These are phyloP conservation scores for Tirmania nivea DNA, from an alignment of 495 filamentous ascomycete species.

Conservation along the genomic window DNA sequence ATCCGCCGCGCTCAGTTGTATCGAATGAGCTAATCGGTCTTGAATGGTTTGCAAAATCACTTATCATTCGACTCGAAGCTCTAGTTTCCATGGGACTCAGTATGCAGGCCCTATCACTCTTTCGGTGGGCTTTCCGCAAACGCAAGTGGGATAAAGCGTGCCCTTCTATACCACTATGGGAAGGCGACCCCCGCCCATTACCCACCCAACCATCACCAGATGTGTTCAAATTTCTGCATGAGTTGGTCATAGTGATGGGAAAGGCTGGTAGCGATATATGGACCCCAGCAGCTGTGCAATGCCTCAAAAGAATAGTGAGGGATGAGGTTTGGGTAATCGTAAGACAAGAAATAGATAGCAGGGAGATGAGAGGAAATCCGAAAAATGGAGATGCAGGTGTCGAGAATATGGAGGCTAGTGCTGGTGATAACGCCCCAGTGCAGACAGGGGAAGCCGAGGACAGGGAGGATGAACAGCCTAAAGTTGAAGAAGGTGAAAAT, in stretches of 20 bases:
- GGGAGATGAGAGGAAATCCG: background rate
- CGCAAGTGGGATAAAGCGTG: conserved; percentile 18
- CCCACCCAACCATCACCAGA: conserved; percentile 65
- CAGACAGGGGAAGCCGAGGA: conserved; percentile 2
- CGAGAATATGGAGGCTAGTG: conserved; percentile 16
- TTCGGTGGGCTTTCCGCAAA: conserved; percentile 15
- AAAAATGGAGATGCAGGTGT: conserved; percentile 16
- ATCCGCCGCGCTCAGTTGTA: conserved; percentile 30
- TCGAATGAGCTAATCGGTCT: too few species aligned
- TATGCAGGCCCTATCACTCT: conserved; percentile 11
- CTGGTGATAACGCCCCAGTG: conserved; percentile 4
- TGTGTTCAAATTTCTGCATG: conserved; percentile 51
- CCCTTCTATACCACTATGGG: conserved; percentile 23
- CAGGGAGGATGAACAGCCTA: conserved; percentile 2
- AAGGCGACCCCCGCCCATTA: conserved; percentile 37
- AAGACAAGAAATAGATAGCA: background rate
- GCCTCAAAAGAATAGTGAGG: conserved; percentile 35
- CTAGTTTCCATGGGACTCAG: conserved; percentile 12
- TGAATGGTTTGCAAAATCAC: background rate
- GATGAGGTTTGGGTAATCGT: conserved; percentile 5
- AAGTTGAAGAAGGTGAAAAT: too few species aligned
- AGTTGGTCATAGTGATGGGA: conserved; percentile 43
- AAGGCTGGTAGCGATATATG: conserved; percentile 56
- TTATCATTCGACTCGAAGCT: conserved; percentile 19
- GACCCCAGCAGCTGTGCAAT: conserved; percentile 44